phyloP scores from a whole-genome alignment of 768 basidiomycete genomes.

The Zangia roseola region DNA sequence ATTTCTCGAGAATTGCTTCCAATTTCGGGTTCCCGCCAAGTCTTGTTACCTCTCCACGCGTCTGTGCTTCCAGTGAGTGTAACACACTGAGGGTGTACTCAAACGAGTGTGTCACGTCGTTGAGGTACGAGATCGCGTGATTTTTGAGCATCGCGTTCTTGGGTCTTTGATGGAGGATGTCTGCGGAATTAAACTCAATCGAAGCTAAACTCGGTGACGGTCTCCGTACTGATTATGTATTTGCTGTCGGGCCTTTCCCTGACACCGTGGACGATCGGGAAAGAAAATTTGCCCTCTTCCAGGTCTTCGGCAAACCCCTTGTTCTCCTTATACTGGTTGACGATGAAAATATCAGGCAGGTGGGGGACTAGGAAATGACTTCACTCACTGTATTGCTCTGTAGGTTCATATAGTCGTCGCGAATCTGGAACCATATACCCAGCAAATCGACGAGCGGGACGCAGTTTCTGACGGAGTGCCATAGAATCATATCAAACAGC shows the following conservation, averaged over 20 bases:
- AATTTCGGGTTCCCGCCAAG: slow-evolving; percentile 76
- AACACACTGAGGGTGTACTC: slow-evolving; percentile 81
- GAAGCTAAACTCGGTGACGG: neutral
- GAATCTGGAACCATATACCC: slow-evolving; percentile 58
- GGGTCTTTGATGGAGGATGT: slow-evolving; percentile 88
- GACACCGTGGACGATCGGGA: slow-evolving; percentile 90
- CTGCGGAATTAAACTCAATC: slow-evolving; percentile 37
- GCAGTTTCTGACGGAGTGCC: slow-evolving; percentile 40
- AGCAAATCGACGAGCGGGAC: slow-evolving; percentile 57
- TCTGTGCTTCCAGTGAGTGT: slow-evolving; percentile 61
- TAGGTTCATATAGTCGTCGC: slow-evolving; percentile 51
- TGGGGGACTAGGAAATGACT: too few species aligned
- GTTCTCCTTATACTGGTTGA: slow-evolving; percentile 69
- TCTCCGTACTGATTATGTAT: slow-evolving; percentile 77
- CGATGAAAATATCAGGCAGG: neutral
- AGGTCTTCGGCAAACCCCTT: slow-evolving; percentile 93
- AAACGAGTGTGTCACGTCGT: slow-evolving; percentile 76
- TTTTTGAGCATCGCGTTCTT: slow-evolving; percentile 76
- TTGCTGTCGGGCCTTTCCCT: slow-evolving; percentile 73
- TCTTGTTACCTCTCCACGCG: slow-evolving; percentile 60
- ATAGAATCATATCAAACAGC: neutral
- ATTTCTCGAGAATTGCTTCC: slow-evolving; percentile 52
- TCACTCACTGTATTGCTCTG: slow-evolving; percentile 23
- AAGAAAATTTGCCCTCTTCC: slow-evolving; percentile 96
- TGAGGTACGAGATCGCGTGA: slow-evolving; percentile 79